Evolutionary conservation across 2,329 filamentous ascomycete species (phyloP).

Genomic region (Chaetomium sp.): DNA sequence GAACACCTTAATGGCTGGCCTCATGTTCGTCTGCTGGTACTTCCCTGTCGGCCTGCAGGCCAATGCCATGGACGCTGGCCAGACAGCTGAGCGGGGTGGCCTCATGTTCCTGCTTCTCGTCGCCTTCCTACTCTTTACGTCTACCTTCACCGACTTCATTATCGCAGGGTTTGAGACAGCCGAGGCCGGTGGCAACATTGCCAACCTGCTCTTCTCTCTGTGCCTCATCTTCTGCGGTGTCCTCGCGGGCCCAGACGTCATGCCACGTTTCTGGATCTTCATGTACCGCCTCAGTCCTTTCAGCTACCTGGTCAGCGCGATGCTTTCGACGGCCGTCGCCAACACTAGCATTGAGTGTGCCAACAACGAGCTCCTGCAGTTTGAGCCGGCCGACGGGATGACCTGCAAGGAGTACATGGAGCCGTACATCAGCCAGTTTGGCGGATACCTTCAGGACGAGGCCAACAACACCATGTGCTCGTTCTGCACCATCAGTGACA

Average conservation of each 20-base stretch:
- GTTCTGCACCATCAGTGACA: slow-evolving; percentile 47
- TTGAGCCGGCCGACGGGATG: slow-evolving; percentile 52
- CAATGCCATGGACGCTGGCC: slow-evolving; percentile 57
- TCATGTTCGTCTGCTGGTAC: slow-evolving; percentile 79
- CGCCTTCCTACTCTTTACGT: slow-evolving; percentile 72
- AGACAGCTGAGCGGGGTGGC: slow-evolving; percentile 61
- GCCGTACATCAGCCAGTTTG: slow-evolving; percentile 40
- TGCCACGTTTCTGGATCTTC: slow-evolving; percentile 76
- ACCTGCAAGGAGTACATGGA: slow-evolving; percentile 57
- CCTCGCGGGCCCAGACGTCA: slow-evolving; percentile 52
- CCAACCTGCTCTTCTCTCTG: slow-evolving; percentile 67
- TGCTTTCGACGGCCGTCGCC: slow-evolving; percentile 64
- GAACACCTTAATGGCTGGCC: slow-evolving; percentile 68
- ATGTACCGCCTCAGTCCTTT: slow-evolving; percentile 80
- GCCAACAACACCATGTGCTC: slow-evolving; percentile 44
- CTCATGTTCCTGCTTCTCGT: slow-evolving; percentile 74
- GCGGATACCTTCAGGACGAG: slow-evolving; percentile 49
- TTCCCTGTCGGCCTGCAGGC: slow-evolving; percentile 73
- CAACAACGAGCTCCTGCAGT: slow-evolving; percentile 60
- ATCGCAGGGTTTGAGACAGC: slow-evolving; percentile 70
- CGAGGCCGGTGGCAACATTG: slow-evolving; percentile 69
- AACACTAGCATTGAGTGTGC: slow-evolving; percentile 61
- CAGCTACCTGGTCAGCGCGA: slow-evolving; percentile 69
- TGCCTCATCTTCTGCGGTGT: slow-evolving; percentile 72
- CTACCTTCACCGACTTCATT: slow-evolving; percentile 72